These are phyloP conservation scores for Penicillium sp. DNA, from an alignment of 2,329 filamentous ascomycete genomes.

Conservation along the genomic window DNA sequence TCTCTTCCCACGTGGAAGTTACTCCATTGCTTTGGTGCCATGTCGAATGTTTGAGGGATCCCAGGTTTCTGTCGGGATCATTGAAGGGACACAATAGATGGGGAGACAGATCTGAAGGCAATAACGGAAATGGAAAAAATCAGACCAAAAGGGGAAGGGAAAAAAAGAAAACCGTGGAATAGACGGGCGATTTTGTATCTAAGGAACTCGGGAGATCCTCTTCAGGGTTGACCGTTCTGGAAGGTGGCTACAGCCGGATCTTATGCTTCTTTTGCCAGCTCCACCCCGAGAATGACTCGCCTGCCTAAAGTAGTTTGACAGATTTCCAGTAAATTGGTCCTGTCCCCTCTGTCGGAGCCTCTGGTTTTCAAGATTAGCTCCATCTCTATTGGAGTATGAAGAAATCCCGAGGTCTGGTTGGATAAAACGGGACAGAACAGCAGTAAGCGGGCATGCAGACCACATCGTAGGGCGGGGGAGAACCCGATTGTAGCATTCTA, in stretches of 20 bases:
- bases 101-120: neutral
- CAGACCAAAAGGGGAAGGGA: neutral
- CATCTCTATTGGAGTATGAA: conserved; percentile 4
- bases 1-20: conserved; percentile 29
- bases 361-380: neutral
- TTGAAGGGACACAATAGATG: conserved; percentile 2
- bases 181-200: conserved; percentile 7
- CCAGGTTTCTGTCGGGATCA: conserved; percentile 12
- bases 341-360: conserved; percentile 4
- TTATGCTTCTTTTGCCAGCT: conserved; percentile 19
- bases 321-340: conserved; percentile 10
- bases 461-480: conserved; percentile 7
- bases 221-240: conserved; percentile 19
- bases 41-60: conserved; percentile 8
- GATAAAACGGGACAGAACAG: conserved; percentile 1
- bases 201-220: conserved; percentile 11
- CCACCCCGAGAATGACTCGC: conserved; percentile 15
- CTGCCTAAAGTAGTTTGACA: conserved; percentile 21
- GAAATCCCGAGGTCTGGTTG: conserved; percentile 3
- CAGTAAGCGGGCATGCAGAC: conserved; percentile 7
- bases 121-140: conserved; percentile 2
- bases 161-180: neutral
- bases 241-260: conserved; percentile 20
- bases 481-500: neutral
- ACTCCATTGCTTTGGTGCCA: conserved; percentile 17